phyloP scores from a whole-genome alignment of 257 asterid genomes.

The Nicotiana paniculata region DNA sequence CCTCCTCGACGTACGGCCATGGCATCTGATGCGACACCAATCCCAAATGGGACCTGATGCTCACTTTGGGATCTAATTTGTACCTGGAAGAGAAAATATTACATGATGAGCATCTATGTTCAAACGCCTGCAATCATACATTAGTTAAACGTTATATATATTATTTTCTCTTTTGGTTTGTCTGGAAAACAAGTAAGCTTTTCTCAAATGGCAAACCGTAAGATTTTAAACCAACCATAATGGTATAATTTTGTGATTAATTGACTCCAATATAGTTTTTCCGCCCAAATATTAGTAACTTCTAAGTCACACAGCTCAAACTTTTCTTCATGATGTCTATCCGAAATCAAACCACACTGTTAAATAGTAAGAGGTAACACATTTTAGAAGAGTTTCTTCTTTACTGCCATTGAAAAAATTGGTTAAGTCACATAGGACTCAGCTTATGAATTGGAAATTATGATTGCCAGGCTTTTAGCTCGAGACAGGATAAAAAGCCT shows the following conservation, averaged over 20 bases:
- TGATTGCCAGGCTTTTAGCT: neutral
- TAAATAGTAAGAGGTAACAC: neutral
- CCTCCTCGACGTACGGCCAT: slow-evolving; percentile 89
- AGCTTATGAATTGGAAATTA: neutral
- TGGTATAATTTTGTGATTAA: neutral
- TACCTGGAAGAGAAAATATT: slow-evolving; percentile 40
- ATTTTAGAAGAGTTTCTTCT: neutral
- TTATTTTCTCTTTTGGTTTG: neutral
- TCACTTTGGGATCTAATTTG: slow-evolving; percentile 48
- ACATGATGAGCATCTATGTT: neutral
- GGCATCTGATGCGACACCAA: slow-evolving; percentile 80
- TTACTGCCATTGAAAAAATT: neutral
- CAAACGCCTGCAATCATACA: slow-evolving; percentile 5
- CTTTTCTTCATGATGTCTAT: neutral
- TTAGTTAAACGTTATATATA: neutral
- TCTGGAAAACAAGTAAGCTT: neutral
- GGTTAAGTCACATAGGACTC: too few relatives aligned
- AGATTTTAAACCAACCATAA: neutral
- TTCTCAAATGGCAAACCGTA: neutral
- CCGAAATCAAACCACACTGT: neutral
- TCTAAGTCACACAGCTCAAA: neutral
- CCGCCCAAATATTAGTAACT: neutral
- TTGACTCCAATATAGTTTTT: neutral
- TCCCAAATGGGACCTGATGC: slow-evolving; percentile 62
- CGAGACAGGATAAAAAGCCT: neutral